These are phyloP conservation scores for Heracleum sosnowskyi DNA, from an alignment of 129 eudicot genomes.

Conservation along the genomic window DNA sequence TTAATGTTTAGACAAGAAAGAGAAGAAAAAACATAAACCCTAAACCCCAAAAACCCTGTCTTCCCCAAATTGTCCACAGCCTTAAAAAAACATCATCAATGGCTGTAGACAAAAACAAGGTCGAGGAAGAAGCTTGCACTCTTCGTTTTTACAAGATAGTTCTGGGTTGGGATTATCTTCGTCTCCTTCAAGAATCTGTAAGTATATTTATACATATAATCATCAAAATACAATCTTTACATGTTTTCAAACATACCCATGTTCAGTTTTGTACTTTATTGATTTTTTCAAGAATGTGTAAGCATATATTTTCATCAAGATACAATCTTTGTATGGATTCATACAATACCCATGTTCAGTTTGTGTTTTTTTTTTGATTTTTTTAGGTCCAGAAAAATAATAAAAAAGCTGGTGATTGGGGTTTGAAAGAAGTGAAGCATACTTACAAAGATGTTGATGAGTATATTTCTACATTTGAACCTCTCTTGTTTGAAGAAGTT, in stretches of 20 bases:
- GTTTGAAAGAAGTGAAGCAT: conserved; percentile 60
- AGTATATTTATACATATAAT: not conserved
- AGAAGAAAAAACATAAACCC: not conserved
- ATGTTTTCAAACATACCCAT: not conserved
- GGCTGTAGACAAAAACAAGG: conserved; percentile 60
- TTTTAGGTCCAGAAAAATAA: conserved; percentile 23
- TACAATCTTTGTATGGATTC: not conserved
- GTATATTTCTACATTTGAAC: conserved; percentile 72
- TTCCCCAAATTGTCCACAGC: not conserved
- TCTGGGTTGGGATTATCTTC: conserved; percentile 78
- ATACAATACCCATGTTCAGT: not conserved
- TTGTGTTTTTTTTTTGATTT: not conserved
- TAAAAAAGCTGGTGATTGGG: conserved; percentile 23
- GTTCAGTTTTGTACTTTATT: not conserved
- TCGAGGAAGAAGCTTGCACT: conserved; percentile 49
- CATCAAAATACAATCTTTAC: not conserved
- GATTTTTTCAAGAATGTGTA: not conserved
- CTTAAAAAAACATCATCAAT: conserved; percentile 7
- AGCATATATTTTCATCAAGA: not conserved
- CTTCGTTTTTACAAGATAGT: conserved; percentile 76
- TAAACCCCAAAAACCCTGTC: conserved; percentile 1
- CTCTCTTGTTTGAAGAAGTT: conserved; percentile 89
- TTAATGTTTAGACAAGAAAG: not conserved
- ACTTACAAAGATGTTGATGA: conserved; percentile 65
- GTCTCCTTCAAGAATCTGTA: conserved; percentile 45